Evolutionary conservation across 306 rosid genomes (phyloP), one percentile per base, ranked within the genome.

Genomic region (Elaeagnus macrophylla): DNA sequence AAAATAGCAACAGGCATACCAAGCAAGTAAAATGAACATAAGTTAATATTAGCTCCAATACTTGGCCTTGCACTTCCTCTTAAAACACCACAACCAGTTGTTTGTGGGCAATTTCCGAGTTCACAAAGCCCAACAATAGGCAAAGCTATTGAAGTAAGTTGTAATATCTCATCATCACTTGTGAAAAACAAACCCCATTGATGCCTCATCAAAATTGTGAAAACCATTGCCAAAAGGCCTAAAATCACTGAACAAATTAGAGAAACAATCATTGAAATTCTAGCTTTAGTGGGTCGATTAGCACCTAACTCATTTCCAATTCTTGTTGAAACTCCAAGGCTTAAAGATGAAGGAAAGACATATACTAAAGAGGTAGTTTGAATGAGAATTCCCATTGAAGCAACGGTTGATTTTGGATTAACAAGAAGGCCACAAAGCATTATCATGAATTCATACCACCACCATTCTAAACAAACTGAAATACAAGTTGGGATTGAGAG

Each of bases 391-490:
- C 99, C 99, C 99, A 84, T 93, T 0, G 99, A 84, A 38, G 99
- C 75, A 39, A 93, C 74, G 1, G 99, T 84, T 10, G 95, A 82
- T 65, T 75, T 84, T 1, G 99, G 99, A 37, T 93, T 84, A 5
- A 39, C 64, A 3, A 93, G 64, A 4, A 93, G 81, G 0, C 99
- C 99, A 49, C 99, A 93, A 6, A 93, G 66, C 61, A 93, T 57
- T 37, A 88, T 87, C 96, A 93, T 88, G 62, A 93, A 64, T 53
- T 93, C 99, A 36, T 93, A 93, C 99, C 99, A 93, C 99, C 99
- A 93, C 99, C 99, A 93, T 36, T 93, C 99, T 3, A 93, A 74
- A 61, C 99, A 93, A 12, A 93, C 99, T 0, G 99, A 93, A 8
- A 84, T 73, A 10, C 99, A 93, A n/a, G 88, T 82, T 2, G 99